Percentiles rank a stretch among this genome's conserved stretches.
Conservation (phyloP, 2,329 filamentous ascomycete species). For the Ceratocystis alfenasii region DNA sequence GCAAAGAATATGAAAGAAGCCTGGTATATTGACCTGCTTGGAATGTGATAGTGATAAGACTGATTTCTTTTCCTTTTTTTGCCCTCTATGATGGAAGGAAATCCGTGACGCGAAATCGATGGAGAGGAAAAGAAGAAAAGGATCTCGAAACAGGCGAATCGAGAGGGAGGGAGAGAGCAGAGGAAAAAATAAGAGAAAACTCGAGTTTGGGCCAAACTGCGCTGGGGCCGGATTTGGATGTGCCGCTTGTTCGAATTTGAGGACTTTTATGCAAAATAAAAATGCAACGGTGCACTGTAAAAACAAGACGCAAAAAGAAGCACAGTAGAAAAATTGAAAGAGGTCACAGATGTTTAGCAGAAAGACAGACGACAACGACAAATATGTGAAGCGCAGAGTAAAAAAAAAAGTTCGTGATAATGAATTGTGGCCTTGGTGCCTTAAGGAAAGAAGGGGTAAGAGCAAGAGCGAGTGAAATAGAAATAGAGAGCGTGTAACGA, state of each 20-base stretch:
- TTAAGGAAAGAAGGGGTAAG: background rate
- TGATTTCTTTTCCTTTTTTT: background rate
- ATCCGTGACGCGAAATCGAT: background rate
- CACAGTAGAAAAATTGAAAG: background rate
- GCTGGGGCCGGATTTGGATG: constrained; percentile 11
- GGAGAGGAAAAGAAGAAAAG: background rate
- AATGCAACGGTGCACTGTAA: background rate
- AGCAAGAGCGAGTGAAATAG: background rate
- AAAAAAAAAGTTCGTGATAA: background rate
- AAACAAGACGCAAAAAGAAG: background rate
- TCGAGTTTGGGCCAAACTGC: constrained; percentile 11
- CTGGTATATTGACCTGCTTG: background rate
- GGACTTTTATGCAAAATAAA: constrained; percentile 10
- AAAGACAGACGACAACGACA: background rate
- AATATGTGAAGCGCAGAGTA: background rate
- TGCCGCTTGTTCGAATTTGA: constrained; percentile 12
- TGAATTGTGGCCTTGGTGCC: background rate
- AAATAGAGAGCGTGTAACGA: constrained; percentile 5
- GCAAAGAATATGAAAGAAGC: background rate
- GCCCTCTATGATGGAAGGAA: background rate
- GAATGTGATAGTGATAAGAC: background rate
- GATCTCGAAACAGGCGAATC: background rate
- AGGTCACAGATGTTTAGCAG: background rate
- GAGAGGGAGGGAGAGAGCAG: constrained; percentile 2
- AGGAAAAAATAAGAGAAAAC: constrained; percentile 7